Percentiles rank a stretch among this genome's conserved stretches.
These are phyloP conservation scores for Globisporangium solare DNA, from an alignment of 352 stramenopile species.

Conservation along the genomic window DNA sequence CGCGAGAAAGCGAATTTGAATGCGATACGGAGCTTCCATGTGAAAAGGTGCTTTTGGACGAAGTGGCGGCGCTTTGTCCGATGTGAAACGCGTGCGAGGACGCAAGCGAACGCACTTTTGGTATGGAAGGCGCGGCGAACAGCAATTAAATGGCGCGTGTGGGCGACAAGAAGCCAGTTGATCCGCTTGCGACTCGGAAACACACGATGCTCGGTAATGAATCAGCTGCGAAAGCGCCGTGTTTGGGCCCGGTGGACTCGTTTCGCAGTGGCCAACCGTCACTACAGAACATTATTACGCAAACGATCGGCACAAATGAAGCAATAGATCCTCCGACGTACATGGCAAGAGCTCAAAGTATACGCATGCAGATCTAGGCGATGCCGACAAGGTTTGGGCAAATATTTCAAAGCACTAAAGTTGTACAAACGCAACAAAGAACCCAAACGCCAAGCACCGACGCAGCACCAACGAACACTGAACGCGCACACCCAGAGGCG, in stretches of 20 bases:
- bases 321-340: not conserved
- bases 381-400: not conserved
- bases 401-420: not conserved
- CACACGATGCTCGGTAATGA: conserved; percentile 14
- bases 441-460: not conserved
- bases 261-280: conserved; percentile 4
- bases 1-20: conserved; percentile 14
- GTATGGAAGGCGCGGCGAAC: conserved; percentile 4
- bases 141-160: conserved; percentile 1
- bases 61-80: conserved; percentile 16
- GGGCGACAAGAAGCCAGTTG: not conserved
- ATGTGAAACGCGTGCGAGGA: not conserved
- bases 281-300: not conserved
- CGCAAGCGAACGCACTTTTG: conserved; percentile 9
- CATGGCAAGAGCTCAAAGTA: conserved; percentile 11
- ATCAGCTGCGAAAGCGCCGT: conserved; percentile 17
- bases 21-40: conserved; percentile 10
- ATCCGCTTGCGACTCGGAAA: not conserved
- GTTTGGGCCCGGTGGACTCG: conserved; percentile 26
- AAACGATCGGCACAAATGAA: not conserved
- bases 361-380: not conserved
- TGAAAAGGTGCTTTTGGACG: conserved; percentile 20
- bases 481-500: not conserved
- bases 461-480: not conserved
- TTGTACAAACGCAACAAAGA: not conserved